Evolutionary conservation across 345 rosid species (phyloP).

Genomic region (Cardiospermum halicacabum): DNA sequence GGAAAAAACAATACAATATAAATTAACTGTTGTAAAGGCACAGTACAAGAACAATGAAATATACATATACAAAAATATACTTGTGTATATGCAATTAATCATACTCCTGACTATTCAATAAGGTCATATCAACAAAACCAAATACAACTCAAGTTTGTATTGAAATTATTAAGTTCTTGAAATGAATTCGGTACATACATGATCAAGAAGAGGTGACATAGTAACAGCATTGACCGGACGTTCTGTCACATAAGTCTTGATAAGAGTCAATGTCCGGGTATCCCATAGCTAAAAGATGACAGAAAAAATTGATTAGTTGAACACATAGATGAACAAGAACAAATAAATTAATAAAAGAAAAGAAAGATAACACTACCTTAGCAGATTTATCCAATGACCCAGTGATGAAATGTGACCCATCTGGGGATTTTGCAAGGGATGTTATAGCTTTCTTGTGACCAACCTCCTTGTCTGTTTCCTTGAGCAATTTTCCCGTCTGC

Average conservation of each 20-base stretch:
- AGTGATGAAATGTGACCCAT: constrained; percentile 79
- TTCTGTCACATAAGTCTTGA: constrained; percentile 78
- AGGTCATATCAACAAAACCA: no score
- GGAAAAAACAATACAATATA: background rate
- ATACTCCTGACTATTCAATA: no score
- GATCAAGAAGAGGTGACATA: constrained; percentile 93
- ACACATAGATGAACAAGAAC: constrained; percentile 2
- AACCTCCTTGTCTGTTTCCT: constrained; percentile 57
- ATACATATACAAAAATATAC: background rate
- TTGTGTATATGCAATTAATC: no score
- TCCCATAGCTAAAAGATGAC: constrained; percentile 76
- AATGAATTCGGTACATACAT: constrained; percentile 59
- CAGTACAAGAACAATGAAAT: background rate
- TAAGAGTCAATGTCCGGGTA: constrained; percentile 68
- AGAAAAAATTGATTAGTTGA: constrained; percentile 3
- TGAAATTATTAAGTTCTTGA: no score
- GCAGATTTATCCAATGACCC: constrained; percentile 97
- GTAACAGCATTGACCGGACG: constrained; percentile 98
- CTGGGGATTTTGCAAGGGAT: constrained; percentile 72
- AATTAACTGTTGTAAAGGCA: background rate
- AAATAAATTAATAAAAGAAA: background rate
- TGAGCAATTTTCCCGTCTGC: constrained; percentile 85
- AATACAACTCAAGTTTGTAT: background rate
- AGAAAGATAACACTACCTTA: constrained; percentile 39
- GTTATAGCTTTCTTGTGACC: constrained; percentile 88